These are phyloP conservation scores for Ophiosphaerella korrae DNA, from an alignment of 2,329 filamentous ascomycete genomes.

Conservation along the genomic window DNA sequence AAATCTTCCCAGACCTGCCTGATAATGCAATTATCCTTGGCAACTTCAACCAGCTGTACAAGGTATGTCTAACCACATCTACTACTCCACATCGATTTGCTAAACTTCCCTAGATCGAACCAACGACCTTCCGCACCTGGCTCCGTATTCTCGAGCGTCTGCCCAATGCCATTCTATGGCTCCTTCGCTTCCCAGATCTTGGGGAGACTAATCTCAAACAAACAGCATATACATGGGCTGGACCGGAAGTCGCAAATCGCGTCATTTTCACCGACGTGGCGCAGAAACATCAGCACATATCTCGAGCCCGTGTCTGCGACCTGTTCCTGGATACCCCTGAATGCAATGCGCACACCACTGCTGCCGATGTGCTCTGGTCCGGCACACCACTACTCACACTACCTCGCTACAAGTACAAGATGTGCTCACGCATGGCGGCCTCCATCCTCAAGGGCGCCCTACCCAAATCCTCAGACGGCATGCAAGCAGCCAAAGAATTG, in stretches of 20 bases:
- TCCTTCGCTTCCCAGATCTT: constrained; percentile 93
- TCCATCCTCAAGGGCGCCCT: constrained; percentile 91
- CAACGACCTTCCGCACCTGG: constrained; percentile 95
- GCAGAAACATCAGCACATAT: constrained; percentile 91
- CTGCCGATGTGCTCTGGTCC: constrained; percentile 94
- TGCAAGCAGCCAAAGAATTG: constrained; percentile 71
- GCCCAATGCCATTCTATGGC: constrained; percentile 90
- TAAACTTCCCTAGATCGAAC: constrained; percentile 76
- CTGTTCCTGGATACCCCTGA: constrained; percentile 96
- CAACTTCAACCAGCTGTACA: constrained; percentile 99
- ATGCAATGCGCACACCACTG: constrained; percentile 97
- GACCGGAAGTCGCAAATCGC: constrained; percentile 79
- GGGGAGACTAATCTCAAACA: constrained; percentile 84
- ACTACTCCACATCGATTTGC: constrained; percentile 15
- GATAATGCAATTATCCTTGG: constrained; percentile 90
- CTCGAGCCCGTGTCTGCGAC: constrained; percentile 87
- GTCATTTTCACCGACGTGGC: constrained; percentile 97
- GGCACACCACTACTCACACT: constrained; percentile 90
- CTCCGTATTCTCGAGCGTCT: constrained; percentile 84
- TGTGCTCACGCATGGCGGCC: constrained; percentile 98
- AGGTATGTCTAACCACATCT: constrained; percentile 62
- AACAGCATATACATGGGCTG: constrained; percentile 83
- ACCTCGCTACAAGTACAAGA: constrained; percentile 93
- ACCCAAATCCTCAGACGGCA: constrained; percentile 72
- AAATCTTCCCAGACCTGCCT: constrained; percentile 81